A percentile compares a stretch with the other conserved stretches of the same genome.
Evolutionary conservation across 192 early-diverging fungal genomes (phyloP).

Genomic region (Backusella tuberculispora): DNA sequence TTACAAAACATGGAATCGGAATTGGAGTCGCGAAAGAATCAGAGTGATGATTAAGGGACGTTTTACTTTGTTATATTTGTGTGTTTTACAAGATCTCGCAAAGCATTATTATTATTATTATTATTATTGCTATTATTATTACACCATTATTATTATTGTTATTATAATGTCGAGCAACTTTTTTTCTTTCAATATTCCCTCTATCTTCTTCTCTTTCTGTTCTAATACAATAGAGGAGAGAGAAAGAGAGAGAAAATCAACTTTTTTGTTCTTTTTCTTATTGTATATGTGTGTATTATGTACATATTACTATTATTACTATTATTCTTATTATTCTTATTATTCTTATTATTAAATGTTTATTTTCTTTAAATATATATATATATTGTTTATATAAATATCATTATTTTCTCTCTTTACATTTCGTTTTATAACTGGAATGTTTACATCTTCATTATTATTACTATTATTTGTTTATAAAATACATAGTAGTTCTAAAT

Average conservation of each 20-base stretch:
- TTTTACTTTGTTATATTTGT: no score
- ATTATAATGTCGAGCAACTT: no score
- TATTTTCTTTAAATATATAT: not conserved
- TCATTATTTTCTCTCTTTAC: not conserved
- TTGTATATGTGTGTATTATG: not conserved
- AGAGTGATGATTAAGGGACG: not conserved
- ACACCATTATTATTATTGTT: no score
- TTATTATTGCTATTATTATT: no score
- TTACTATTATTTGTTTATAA: no score
- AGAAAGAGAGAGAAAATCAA: not conserved
- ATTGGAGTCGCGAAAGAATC: not conserved
- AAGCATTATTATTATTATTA: no score
- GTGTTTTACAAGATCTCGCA: no score
- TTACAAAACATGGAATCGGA: conserved; percentile 10
- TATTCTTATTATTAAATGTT: not conserved
- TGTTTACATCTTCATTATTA: not conserved
- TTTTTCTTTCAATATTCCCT: no score
- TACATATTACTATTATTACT: conserved; percentile 7
- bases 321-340: not conserved
- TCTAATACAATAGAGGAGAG: no score
- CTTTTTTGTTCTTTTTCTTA: not conserved
- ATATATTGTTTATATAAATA: not conserved
- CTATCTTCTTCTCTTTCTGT: no score
- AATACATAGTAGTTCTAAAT: no score
- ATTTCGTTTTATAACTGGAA: not conserved